Percentiles rank a stretch among this genome's conserved stretches.
phyloP scores from a whole-genome alignment of 1,284 basidiomycete species.

The Tremellales sp. region DNA sequence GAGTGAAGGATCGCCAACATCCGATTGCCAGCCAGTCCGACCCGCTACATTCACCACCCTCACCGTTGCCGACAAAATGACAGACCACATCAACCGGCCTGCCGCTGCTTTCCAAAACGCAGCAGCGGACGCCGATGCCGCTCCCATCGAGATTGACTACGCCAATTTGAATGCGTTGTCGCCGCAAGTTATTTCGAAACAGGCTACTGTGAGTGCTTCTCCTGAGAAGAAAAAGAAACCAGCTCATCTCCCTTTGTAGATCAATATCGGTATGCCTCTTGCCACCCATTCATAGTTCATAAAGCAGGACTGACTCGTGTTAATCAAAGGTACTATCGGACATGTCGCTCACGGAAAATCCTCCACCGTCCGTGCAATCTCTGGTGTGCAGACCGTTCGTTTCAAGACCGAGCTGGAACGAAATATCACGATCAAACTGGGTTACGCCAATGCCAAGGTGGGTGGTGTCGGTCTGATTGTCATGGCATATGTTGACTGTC shows the following conservation, averaged over 20 bases:
- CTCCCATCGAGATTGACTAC: constrained; percentile 63
- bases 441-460: constrained; percentile 96
- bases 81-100: constrained; percentile 38
- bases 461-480: constrained; percentile 23
- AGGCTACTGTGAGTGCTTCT: constrained; percentile 59
- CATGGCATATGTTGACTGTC: background rate
- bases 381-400: constrained; percentile 96
- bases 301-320: constrained; percentile 2
- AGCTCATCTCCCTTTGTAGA: constrained; percentile 20
- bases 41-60: too few relatives aligned
- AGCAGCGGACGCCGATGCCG: constrained; percentile 9
- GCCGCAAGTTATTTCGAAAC: constrained; percentile 95
- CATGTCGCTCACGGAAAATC: constrained; percentile 99
- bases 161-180: constrained; percentile 83
- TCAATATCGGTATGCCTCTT: constrained; percentile 42
- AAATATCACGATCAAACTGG: constrained; percentile 99
- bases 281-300: background rate
- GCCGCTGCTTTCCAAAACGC: constrained; percentile 24
- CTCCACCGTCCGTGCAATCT: constrained; percentile 98
- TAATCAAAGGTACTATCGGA: constrained; percentile 70
- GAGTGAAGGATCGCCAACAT: too few relatives aligned
- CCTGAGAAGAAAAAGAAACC: background rate
- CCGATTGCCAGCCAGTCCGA: too few relatives aligned
- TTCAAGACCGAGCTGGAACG: constrained; percentile 98
- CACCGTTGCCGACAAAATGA: too few relatives aligned